Base-by-base conservation (phyloP, 176 grass and related monocot species). In the Oryza brachyantha region DNA sequence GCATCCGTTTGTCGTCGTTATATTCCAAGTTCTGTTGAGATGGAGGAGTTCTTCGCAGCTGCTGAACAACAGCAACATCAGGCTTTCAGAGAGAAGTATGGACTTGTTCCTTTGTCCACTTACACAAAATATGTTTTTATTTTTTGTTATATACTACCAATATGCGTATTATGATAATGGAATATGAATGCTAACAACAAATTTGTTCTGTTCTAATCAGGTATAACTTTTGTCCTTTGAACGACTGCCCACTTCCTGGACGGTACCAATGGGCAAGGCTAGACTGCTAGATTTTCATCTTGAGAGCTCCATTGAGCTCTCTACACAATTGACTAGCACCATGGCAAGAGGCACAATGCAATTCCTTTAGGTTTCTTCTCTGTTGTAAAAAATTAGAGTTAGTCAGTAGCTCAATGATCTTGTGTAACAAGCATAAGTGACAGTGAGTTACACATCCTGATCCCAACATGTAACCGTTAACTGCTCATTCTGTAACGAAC, bases 21-120 rank as follows among this genome's bases (percentile, higher is more conserved):
- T 43, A 50, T 93, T 34, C 88, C 91, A 0, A 88, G 78, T n/a
- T 62, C 88, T 38, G 69, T 68, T 5, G 91, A 93, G 74, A 83
- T 93, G 82, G 91, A 93, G 57, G 91, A 93, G 70, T 93, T 93
- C 67, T 93, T 93, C 11, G 46, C 82, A 19, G 88, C 70, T 28
- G 79, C 85, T 7, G 91, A 93, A 37, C 70, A 85, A 67, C 85
- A 76, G 38, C 88, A 83, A 39, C 85, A 90, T 2, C 70, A 85
- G 35, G 27, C 31, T 31, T 90, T 93, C 80, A 90, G 75, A 41
- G 88, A 93, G 42, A 90, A 85, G 91, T 93, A 83, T 3, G 74
- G 54, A 10, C 32, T 62, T 61, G 36, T 34, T 5, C 60, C 19
- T 46, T 39, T 40, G 17, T 66, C 13, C 13, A 55, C 22, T 16